phyloP scores from a whole-genome alignment of 2,329 filamentous ascomycete genomes.

The Seiridium cupressi region DNA sequence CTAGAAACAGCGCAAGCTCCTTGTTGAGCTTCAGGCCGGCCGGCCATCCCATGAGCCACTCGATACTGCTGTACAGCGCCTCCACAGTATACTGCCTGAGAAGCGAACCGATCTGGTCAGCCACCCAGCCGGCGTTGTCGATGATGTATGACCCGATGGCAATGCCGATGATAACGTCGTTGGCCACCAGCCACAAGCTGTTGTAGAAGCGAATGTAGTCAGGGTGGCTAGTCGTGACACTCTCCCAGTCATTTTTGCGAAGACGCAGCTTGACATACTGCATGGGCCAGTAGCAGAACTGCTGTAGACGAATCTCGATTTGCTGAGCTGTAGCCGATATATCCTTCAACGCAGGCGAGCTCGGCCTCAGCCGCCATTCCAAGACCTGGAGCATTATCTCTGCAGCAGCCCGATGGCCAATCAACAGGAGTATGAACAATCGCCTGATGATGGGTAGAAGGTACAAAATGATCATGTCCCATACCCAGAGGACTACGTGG shows the following conservation, averaged over 20 bases:
- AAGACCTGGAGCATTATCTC: slow-evolving; percentile 77
- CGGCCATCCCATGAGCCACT: slow-evolving; percentile 94
- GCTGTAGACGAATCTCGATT: slow-evolving; percentile 92
- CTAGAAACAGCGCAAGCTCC: slow-evolving; percentile 89
- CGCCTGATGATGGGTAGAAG: slow-evolving; percentile 73
- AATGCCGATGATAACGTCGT: slow-evolving; percentile 98
- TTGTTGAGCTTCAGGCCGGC: slow-evolving; percentile 93
- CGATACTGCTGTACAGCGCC: slow-evolving; percentile 83
- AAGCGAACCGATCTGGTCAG: slow-evolving; percentile 72
- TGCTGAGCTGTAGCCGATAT: slow-evolving; percentile 96
- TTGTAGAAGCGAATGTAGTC: slow-evolving; percentile 99
- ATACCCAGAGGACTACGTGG: slow-evolving; percentile 65
- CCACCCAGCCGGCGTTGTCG: slow-evolving; percentile 86
- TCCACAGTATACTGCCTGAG: slow-evolving; percentile 83
- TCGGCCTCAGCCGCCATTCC: slow-evolving; percentile 79
- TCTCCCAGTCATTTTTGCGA: slow-evolving; percentile 90
- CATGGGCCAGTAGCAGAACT: slow-evolving; percentile 99
- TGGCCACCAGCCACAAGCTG: slow-evolving; percentile 95
- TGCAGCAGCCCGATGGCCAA: slow-evolving; percentile 76
- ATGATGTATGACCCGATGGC: slow-evolving; percentile 95
- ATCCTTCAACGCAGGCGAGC: slow-evolving; percentile 85
- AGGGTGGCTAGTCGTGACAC: slow-evolving; percentile 89
- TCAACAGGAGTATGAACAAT: slow-evolving; percentile 73
- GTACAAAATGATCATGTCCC: slow-evolving; percentile 71
- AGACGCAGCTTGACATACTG: slow-evolving; percentile 91